phyloP scores from a whole-genome alignment of 306 rosid species.

The Delonix regia region DNA sequence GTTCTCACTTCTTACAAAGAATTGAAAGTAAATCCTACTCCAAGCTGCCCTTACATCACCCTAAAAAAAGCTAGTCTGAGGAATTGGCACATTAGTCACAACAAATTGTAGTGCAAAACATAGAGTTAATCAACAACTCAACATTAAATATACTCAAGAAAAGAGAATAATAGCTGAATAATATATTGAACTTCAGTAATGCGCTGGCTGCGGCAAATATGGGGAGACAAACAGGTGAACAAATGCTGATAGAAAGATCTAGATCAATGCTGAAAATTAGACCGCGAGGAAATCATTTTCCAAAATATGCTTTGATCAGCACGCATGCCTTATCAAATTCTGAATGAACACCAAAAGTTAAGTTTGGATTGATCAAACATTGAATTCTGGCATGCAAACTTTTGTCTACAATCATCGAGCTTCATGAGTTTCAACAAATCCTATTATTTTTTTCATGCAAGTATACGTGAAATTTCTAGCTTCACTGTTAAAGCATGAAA shows the following conservation, averaged over 20 bases:
- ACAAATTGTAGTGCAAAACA: background rate
- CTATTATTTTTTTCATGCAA: background rate
- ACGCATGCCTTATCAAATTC: background rate
- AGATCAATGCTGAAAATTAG: background rate
- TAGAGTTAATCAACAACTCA: background rate
- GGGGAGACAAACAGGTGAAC: background rate
- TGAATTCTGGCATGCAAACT: constrained; percentile 14
- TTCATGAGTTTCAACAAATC: background rate
- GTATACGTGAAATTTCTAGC: background rate
- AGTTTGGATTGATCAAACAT: background rate
- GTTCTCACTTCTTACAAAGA: background rate
- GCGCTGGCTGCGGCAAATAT: background rate
- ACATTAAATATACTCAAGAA: background rate
- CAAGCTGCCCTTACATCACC: background rate
- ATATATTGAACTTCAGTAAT: background rate
- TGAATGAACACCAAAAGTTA: constrained; percentile 10
- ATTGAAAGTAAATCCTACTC: background rate
- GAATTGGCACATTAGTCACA: background rate
- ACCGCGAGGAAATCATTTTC: background rate
- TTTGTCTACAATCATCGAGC: constrained; percentile 7
- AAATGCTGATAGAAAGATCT: background rate
- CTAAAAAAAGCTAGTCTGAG: background rate
- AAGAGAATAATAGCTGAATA: background rate
- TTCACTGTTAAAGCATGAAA: background rate
- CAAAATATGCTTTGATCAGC: background rate